A percentile compares a stretch with the other conserved stretches of the same genome.
Evolutionary conservation across 2,329 filamentous ascomycete genomes (phyloP).

Genomic region (Hypoxylon sp.): DNA sequence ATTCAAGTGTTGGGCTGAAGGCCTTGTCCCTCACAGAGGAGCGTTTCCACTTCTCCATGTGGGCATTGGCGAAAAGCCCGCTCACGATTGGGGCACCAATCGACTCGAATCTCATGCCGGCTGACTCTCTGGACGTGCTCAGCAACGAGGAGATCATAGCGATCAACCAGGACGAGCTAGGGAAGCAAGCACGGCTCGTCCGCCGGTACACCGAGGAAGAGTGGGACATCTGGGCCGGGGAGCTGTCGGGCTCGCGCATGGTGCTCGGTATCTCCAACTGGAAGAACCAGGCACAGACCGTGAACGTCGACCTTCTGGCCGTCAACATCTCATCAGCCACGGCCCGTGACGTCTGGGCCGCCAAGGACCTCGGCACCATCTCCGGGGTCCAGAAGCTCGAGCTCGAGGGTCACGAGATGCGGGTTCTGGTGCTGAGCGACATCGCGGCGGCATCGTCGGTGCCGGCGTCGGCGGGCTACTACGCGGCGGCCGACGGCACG

Average conservation of each 20-base stretch:
- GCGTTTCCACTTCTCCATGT: constrained; percentile 60
- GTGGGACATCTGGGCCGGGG: constrained; percentile 61
- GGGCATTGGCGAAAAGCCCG: constrained; percentile 61
- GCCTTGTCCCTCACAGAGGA: constrained; percentile 56
- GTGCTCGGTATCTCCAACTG: constrained; percentile 60
- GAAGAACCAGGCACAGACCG: constrained; percentile 52
- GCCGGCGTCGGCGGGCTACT: constrained; percentile 47
- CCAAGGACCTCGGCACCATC: constrained; percentile 45
- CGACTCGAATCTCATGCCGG: constrained; percentile 48
- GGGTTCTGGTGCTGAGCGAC: constrained; percentile 50
- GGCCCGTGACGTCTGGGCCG: constrained; percentile 52
- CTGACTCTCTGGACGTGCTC: constrained; percentile 52
- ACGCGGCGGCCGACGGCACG: constrained; percentile 50
- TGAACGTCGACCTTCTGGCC: constrained; percentile 52
- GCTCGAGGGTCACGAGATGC: constrained; percentile 51
- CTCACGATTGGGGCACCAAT: constrained; percentile 57
- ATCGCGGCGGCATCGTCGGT: constrained; percentile 38
- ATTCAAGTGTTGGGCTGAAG: constrained; percentile 54
- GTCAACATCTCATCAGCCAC: constrained; percentile 51
- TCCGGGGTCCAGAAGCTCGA: constrained; percentile 45
- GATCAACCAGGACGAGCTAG: constrained; percentile 65
- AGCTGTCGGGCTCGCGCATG: constrained; percentile 52
- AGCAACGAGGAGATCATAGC: constrained; percentile 63
- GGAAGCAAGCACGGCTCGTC: constrained; percentile 58
- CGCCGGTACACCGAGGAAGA: constrained; percentile 56